These are phyloP conservation scores for Liriodendron chinense DNA, from an alignment of 164 flowering plant genomes.

Conservation along the genomic window DNA sequence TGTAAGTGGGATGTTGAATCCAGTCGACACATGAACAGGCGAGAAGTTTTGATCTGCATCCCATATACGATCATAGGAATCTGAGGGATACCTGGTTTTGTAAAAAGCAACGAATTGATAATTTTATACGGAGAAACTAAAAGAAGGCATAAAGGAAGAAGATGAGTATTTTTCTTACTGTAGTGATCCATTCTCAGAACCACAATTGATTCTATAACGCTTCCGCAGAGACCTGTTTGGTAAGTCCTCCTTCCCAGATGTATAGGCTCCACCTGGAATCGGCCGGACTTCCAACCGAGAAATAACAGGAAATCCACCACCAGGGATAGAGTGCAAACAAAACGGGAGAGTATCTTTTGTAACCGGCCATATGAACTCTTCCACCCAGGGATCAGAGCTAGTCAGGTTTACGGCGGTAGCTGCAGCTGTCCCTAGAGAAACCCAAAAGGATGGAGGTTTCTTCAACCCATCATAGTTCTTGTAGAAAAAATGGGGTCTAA, in stretches of 20 bases:
- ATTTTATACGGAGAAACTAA: not conserved
- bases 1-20: constrained; percentile 32
- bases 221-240: constrained; percentile 47
- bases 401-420: constrained; percentile 45
- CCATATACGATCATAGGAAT: constrained; percentile 85
- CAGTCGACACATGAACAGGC: constrained; percentile 58
- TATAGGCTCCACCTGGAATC: constrained; percentile 65
- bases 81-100: constrained; percentile 65
- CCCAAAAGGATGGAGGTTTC: constrained; percentile 64
- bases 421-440: constrained; percentile 73
- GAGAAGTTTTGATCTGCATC: constrained; percentile 56
- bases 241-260: constrained; percentile 36
- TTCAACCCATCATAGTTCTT: constrained; percentile 67
- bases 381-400: constrained; percentile 63
- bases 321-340: constrained; percentile 54
- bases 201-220: constrained; percentile 65
- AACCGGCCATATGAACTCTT: constrained; percentile 73
- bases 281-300: constrained; percentile 77
- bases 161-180: constrained; percentile 30
- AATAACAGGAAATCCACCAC: constrained; percentile 68
- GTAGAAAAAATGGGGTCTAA: constrained; percentile 68
- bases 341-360: constrained; percentile 47
- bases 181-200: constrained; percentile 48
- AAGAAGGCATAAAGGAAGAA: not conserved
- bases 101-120: not conserved